Evolutionary conservation across 2,329 filamentous ascomycete genomes (phyloP).

Genomic region (Aspergillus fumigatus): DNA sequence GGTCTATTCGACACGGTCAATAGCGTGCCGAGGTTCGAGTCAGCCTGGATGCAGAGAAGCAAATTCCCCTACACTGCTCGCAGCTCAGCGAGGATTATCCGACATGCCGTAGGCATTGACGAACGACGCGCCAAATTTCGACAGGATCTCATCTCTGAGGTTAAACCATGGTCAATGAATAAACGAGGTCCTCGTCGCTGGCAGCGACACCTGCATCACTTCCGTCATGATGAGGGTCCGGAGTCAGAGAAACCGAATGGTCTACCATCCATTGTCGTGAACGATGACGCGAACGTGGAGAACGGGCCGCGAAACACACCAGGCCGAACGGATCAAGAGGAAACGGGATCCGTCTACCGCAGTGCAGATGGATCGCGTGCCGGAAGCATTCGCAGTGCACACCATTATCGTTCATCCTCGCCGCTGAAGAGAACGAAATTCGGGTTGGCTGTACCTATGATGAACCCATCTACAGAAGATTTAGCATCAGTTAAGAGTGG

Average conservation of each 20-base stretch:
- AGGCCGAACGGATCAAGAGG: constrained; percentile 9
- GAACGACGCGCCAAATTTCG: constrained; percentile 56
- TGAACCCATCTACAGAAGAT: constrained; percentile 26
- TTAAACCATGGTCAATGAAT: constrained; percentile 27
- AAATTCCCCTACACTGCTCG: constrained; percentile 62
- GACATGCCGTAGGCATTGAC: constrained; percentile 56
- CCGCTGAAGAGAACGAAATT: constrained; percentile 7
- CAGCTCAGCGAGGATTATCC: constrained; percentile 51
- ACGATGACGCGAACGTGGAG: constrained; percentile 16
- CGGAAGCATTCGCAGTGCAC: constrained; percentile 10
- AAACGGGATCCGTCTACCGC: constrained; percentile 28
- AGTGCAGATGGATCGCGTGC: constrained; percentile 18
- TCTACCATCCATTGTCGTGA: constrained; percentile 30
- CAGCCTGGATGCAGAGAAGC: constrained; percentile 65
- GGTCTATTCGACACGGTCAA: constrained; percentile 81
- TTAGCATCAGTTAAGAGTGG: constrained; percentile 26
- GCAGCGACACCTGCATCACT: constrained; percentile 21
- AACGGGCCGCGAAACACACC: constrained; percentile 2
- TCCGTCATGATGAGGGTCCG: constrained; percentile 12
- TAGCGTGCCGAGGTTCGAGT: constrained; percentile 72
- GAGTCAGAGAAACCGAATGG: constrained; percentile 11
- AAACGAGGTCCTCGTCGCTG: constrained; percentile 16
- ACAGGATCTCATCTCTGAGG: constrained; percentile 51
- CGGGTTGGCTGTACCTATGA: constrained; percentile 27
- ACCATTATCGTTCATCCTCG: constrained; percentile 28